phyloP scores from a whole-genome alignment of 148 eudicot genomes.

The Suaeda aralocaspica region DNA sequence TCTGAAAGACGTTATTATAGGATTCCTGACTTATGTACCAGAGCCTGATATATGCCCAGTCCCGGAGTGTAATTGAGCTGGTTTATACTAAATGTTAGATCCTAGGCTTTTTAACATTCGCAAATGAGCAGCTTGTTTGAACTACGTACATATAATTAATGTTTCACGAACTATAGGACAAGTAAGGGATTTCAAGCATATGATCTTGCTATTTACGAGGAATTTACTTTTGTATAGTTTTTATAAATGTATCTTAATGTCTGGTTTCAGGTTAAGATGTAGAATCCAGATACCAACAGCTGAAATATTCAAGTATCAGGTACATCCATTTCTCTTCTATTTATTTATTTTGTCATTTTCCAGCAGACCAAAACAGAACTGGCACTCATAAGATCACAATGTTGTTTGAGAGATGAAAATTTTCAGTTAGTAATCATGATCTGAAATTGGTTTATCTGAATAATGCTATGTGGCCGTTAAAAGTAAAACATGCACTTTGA shows the following conservation, averaged over 20 bases:
- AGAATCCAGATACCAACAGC: too few relatives aligned
- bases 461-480: not conserved
- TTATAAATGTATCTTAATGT: too few relatives aligned
- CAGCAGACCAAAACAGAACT: not conserved
- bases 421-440: constrained; percentile 21
- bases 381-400: constrained; percentile 20
- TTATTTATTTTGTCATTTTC: constrained; percentile 18
- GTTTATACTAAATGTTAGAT: too few relatives aligned
- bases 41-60: too few relatives aligned
- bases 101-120: too few relatives aligned
- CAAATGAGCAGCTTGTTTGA: not conserved
- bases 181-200: not conserved
- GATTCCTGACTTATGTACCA: too few relatives aligned
- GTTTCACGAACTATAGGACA: not conserved
- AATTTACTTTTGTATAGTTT: not conserved
- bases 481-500: constrained; percentile 5
- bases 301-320: too few relatives aligned
- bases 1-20: too few relatives aligned
- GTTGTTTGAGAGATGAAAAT: not conserved
- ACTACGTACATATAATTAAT: not conserved
- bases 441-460: not conserved
- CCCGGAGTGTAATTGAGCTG: too few relatives aligned
- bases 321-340: not conserved
- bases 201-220: not conserved
- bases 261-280: too few relatives aligned